Conservation (phyloP, 192 early-diverging fungal species). For the Linnemannia zychae region DNA sequence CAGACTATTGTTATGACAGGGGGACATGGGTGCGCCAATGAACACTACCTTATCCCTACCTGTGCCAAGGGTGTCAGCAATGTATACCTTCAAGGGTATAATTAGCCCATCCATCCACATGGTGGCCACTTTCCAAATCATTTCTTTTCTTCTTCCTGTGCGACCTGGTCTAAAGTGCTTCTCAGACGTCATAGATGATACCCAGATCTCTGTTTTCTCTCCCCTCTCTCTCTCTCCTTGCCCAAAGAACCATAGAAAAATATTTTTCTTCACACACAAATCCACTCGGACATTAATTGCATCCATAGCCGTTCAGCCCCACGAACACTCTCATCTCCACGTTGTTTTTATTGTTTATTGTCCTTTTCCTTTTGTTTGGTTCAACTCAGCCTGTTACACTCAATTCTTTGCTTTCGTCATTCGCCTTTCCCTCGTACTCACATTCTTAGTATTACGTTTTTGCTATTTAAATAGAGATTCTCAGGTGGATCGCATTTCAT, state of each 20-base stretch:
- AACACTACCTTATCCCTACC: too few species aligned
- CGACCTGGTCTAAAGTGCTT: neutral
- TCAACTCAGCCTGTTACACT: neutral
- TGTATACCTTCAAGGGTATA: too few species aligned
- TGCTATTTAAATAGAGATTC: constrained; percentile 23
- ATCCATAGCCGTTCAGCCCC: constrained; percentile 3
- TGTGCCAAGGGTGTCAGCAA: too few species aligned
- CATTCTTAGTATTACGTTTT: neutral
- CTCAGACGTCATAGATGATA: constrained; percentile 1
- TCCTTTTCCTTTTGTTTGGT: constrained; percentile 8
- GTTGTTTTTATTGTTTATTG: constrained; percentile 8
- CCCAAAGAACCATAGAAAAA: neutral
- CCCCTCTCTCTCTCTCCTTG: neutral
- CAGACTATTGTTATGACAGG: too few species aligned
- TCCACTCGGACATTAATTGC: neutral
- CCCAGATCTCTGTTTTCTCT: neutral
- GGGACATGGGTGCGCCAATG: too few species aligned
- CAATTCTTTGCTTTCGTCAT: neutral
- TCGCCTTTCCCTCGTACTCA: too few species aligned
- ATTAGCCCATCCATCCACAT: too few species aligned
- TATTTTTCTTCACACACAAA: neutral
- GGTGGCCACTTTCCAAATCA: too few species aligned
- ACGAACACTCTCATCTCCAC: constrained; percentile 7
- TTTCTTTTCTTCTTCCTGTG: neutral
- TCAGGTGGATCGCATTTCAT: constrained; percentile 20